A percentile compares a stretch with the other conserved stretches of the same genome.
Evolutionary conservation across 2,329 filamentous ascomycete genomes (phyloP).

Genomic region (Pyrenochaeta sp.): DNA sequence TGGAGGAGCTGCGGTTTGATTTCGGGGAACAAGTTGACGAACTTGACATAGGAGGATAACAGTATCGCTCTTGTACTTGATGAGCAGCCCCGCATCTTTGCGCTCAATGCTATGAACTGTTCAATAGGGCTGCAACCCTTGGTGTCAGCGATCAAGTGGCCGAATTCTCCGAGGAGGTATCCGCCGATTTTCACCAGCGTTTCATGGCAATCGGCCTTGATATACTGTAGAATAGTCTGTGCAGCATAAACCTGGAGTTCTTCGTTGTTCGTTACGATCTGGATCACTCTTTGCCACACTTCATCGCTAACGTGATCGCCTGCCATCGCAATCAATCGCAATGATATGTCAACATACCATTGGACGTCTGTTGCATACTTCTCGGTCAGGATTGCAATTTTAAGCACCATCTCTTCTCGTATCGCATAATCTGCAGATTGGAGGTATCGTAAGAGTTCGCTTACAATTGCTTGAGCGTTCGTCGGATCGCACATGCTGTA

Average conservation of each 20-base stretch:
- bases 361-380: slow-evolving; percentile 98
- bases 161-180: slow-evolving; percentile 95
- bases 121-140: slow-evolving; percentile 94
- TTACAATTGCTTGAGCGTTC: slow-evolving; percentile 94
- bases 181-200: slow-evolving; percentile 97
- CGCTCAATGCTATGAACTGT: slow-evolving; percentile 91
- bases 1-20: slow-evolving; percentile 95
- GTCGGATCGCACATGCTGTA: slow-evolving; percentile 99
- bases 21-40: slow-evolving; percentile 96
- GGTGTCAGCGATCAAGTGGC: slow-evolving; percentile 93
- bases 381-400: slow-evolving; percentile 97
- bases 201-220: slow-evolving; percentile 96
- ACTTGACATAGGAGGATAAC: slow-evolving; percentile 95
- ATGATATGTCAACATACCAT: slow-evolving; percentile 98
- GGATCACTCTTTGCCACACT: slow-evolving; percentile 98
- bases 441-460: slow-evolving; percentile 90
- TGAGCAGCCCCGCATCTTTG: slow-evolving; percentile 88
- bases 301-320: slow-evolving; percentile 99
- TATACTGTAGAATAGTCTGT: slow-evolving; percentile 88
- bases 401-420: slow-evolving; percentile 98
- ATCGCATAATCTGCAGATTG: slow-evolving; percentile 98
- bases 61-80: slow-evolving; percentile 92
- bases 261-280: slow-evolving; percentile 99
- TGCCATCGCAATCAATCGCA: slow-evolving; percentile 93
- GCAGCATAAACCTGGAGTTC: slow-evolving; percentile 96